A percentile compares a stretch with the other conserved stretches of the same genome.
phyloP scores from a whole-genome alignment of 2,329 filamentous ascomycete genomes.

The Microdochium trichocladiopsis region DNA sequence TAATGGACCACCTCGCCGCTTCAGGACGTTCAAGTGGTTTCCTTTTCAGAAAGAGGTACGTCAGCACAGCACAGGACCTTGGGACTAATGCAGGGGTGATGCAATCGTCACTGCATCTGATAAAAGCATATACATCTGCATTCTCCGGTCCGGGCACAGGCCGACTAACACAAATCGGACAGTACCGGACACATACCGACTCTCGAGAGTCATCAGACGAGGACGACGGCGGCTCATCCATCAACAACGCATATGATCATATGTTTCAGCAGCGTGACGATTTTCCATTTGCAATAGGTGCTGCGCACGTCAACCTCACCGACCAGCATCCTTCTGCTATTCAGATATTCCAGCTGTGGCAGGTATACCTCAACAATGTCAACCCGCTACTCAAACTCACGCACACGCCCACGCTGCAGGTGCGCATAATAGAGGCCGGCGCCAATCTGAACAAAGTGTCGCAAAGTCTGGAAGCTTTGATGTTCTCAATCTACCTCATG shows the following conservation, averaged over 20 bases:
- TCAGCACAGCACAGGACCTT: conserved; percentile 2
- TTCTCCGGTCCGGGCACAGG: conserved; percentile 8
- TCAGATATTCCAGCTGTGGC: conserved; percentile 60
- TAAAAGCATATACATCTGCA: conserved; percentile 2
- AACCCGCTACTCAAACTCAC: conserved; percentile 63
- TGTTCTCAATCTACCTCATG: conserved; percentile 60
- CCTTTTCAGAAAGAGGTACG: conserved; percentile 45
- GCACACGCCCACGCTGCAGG: conserved; percentile 58
- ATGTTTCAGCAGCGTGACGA: conserved; percentile 50
- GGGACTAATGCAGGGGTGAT: neutral
- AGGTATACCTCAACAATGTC: conserved; percentile 62
- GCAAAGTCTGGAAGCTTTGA: conserved; percentile 54
- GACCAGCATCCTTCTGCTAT: conserved; percentile 45
- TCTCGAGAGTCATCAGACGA: conserved; percentile 50
- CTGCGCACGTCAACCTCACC: conserved; percentile 32
- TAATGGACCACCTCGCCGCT: conserved; percentile 4
- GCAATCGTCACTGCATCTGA: neutral
- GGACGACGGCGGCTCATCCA: conserved; percentile 42
- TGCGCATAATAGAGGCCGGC: conserved; percentile 55
- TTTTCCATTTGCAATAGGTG: conserved; percentile 50
- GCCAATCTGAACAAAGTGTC: conserved; percentile 46
- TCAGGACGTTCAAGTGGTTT: conserved; percentile 38
- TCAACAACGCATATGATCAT: conserved; percentile 51
- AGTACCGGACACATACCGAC: no score
- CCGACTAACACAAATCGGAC: conserved; percentile 1